Base-by-base conservation (phyloP, 2,329 filamentous ascomycete genomes). In the Fusarium pininemorale region DNA sequence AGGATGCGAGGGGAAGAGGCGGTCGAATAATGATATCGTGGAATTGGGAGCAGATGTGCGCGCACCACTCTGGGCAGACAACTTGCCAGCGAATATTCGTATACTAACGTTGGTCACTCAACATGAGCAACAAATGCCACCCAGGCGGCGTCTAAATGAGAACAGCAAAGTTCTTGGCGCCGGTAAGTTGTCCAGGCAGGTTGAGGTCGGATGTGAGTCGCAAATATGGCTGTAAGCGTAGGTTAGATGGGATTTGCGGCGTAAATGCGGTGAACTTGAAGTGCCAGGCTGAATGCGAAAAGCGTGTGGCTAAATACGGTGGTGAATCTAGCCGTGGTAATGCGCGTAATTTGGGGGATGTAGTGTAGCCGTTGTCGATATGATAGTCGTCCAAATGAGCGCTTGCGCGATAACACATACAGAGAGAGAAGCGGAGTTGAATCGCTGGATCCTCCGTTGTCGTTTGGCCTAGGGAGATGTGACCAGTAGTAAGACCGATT, bases 381-480 rank as follows among this genome's bases (percentile, higher is more conserved):
- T 30, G 48, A 50, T 45, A 55, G 45, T 57, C 66, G 47, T 61
- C 41, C 45, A 26, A 51, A 45, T 48, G 41, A 63, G 51, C 39
- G 53, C 53, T 53, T 74, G 75, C 66, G 73, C 72, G 74, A 76
- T 70, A 59, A 69, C 60, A 65, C 51, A 35, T 35, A 53, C 58
- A 70, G 54, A 67, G 38, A 48, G 50, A 64, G 66, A 68, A 63
- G 59, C 48, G 65, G 54, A 65, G 56, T 57, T 58, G 62, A 55
- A 58, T 58, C 41, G 32, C 32, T 63, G 18, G 48, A 24, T 51
- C 50, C 69, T 51, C 57, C 64, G 65, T 63, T 55, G 63, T 73
- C 64, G 68, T 63, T 70, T 65, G 57, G 42, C 56, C 63, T 57
- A 53, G 54, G 57, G 54, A 65, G 63, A 60, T 69, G 63, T 72